Evolutionary conservation across 345 rosid species (phyloP), one percentile per base, ranked within the genome.

Genomic region (Dipteronia dyeriana): DNA sequence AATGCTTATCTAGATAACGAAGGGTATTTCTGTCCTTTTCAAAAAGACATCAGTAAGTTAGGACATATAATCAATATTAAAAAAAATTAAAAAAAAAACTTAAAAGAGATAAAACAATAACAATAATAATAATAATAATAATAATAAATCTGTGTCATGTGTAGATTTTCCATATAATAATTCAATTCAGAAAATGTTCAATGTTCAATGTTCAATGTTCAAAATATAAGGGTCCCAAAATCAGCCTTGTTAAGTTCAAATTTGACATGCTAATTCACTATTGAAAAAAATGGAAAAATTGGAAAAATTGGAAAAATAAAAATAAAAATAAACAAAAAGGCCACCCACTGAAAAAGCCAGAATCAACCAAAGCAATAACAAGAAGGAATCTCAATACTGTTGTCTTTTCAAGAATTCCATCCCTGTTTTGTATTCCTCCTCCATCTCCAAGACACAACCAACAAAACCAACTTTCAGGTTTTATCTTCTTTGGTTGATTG

Each of bases 301-400:
- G n/a, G n/a, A n/a, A 73, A 41, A 41, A 60, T 77, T 57, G 26
- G 1, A 26, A 26, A 26, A 26, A 26, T 26, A 26, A 26, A 26
- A 26, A 26, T 83, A 82, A 84, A 79, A 87, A 45, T 72, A 31
- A 53, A 63, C 26, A 73, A 73, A 49, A 64, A 23, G 17, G 74
- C 60, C 56, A 70, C 70, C 84, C 78, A 72, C 59, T 66, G 72
- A 38, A 57, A 66, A 39, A 75, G n/a, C 57, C 51, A 71, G 66
- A 70, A 22, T 16, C 63, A 79, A 56, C 71, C 10, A 83, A 59
- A 63, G 20, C 54, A 66, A 53, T 9, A 53, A 16, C 9, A 20
- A 59, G 41, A 17, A 68, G 59, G 84, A 74, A 82, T 67, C 76
- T 76, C 38, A 20, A 22, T 19, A 49, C 75, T 77, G 78, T 23